Evolutionary conservation across 169 alveolate genomes (phyloP).

Genomic region (Amoebophrya sp.): DNA sequence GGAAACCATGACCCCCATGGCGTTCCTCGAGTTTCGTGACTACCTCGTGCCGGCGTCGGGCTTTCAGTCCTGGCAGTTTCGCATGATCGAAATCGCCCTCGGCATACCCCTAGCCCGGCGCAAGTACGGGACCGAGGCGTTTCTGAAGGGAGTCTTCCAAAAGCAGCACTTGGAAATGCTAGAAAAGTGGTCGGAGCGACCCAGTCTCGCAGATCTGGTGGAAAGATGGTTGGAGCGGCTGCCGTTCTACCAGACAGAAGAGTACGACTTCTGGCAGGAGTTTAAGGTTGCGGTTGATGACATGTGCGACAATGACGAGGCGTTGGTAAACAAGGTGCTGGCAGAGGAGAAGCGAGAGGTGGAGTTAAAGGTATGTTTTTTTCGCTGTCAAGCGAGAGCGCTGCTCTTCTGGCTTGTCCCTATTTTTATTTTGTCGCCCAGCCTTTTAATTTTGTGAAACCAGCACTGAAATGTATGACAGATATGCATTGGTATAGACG

Average conservation of each 20-base stretch:
- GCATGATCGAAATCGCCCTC: conserved; percentile 18
- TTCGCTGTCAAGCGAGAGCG: too few relatives aligned
- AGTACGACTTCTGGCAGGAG: conserved; percentile 3
- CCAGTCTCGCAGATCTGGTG: too few relatives aligned
- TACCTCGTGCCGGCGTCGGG: conserved; percentile 32
- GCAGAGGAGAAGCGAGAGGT: not conserved
- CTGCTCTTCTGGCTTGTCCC: too few relatives aligned
- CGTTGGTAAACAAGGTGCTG: not conserved
- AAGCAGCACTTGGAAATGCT: not conserved
- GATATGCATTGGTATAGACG: too few relatives aligned
- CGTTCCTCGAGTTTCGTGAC: conserved; percentile 35
- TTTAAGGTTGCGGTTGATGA: not conserved
- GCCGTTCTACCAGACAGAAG: not conserved
- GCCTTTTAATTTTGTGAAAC: too few relatives aligned
- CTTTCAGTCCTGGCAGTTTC: conserved; percentile 31
- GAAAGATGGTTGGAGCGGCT: not conserved
- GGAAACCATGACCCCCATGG: conserved; percentile 38
- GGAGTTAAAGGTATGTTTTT: not conserved
- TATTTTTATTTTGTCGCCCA: too few relatives aligned
- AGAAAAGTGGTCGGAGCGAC: too few relatives aligned
- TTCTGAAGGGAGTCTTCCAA: not conserved
- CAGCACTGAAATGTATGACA: too few relatives aligned
- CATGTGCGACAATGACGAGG: not conserved
- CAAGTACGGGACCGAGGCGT: not conserved
- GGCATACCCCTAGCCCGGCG: not conserved